phyloP scores from a whole-genome alignment of 495 filamentous ascomycete species.

The Aspergillus campestris region DNA sequence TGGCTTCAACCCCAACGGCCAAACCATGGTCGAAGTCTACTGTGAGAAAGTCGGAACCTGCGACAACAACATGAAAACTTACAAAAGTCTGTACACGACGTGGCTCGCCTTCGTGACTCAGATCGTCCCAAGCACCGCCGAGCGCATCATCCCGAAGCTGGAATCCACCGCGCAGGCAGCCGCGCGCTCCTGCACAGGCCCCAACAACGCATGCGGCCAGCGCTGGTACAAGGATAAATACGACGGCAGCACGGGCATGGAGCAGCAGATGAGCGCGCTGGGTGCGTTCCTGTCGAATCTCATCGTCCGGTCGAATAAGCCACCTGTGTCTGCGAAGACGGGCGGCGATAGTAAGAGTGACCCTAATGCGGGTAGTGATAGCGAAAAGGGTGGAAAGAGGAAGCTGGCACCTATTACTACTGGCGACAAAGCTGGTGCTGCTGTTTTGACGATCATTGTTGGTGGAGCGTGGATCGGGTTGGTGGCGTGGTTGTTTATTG shows the following conservation, averaged over 20 bases:
- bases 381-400: constrained; percentile 1
- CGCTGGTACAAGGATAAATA: constrained; percentile 56
- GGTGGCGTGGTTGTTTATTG: no score
- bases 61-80: constrained; percentile 56
- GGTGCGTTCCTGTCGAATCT: constrained; percentile 49
- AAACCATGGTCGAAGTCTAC: constrained; percentile 55
- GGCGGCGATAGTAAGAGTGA: constrained; percentile 53
- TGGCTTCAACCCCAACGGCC: constrained; percentile 5
- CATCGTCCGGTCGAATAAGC: constrained; percentile 25
- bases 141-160: constrained; percentile 54
- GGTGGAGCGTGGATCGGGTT: no score
- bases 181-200: constrained; percentile 54
- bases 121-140: constrained; percentile 53
- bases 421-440: constrained; percentile 49
- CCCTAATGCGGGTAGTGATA: constrained; percentile 34
- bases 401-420: constrained; percentile 26
- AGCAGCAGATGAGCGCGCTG: constrained; percentile 25
- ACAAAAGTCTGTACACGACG: constrained; percentile 61
- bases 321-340: constrained; percentile 40
- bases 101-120: constrained; percentile 52
- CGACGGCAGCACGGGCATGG: constrained; percentile 52
- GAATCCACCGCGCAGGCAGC: constrained; percentile 56
- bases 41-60: constrained; percentile 56
- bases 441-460: constrained; percentile 36
- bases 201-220: constrained; percentile 55